A percentile compares a stretch with the other conserved stretches of the same genome.
Evolutionary conservation across 2,329 filamentous ascomycete genomes (phyloP).

Genomic region (Metarhizium robertsii): DNA sequence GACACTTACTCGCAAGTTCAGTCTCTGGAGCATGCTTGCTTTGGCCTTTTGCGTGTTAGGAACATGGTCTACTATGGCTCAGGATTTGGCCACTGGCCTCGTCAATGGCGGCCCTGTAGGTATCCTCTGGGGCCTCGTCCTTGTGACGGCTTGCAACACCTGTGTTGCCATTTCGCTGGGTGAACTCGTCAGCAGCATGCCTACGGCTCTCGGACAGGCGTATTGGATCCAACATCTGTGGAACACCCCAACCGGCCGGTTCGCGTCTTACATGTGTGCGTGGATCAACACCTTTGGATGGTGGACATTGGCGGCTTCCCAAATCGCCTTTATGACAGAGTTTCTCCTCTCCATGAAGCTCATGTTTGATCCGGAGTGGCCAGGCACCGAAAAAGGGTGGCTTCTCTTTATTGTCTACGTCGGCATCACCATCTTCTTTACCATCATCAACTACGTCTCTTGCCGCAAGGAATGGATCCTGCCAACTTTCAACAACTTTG

Average conservation of each 20-base stretch:
- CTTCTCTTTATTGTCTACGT: constrained; percentile 46
- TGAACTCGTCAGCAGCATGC: constrained; percentile 49
- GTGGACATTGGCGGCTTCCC: constrained; percentile 46
- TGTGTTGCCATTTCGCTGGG: constrained; percentile 46
- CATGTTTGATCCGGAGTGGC: constrained; percentile 40
- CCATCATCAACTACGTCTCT: constrained; percentile 38
- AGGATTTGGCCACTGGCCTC: constrained; percentile 36
- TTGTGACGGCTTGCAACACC: constrained; percentile 43
- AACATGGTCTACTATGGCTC: constrained; percentile 49
- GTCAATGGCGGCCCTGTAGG: constrained; percentile 43
- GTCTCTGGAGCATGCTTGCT: constrained; percentile 45
- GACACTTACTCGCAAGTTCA: constrained; percentile 36
- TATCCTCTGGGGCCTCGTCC: constrained; percentile 44
- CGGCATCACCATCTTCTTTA: constrained; percentile 37
- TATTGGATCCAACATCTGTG: constrained; percentile 38
- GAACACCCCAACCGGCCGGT: constrained; percentile 32
- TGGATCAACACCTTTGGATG: constrained; percentile 54
- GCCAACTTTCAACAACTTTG: constrained; percentile 46
- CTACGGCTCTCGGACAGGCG: constrained; percentile 49
- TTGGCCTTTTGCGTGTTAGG: constrained; percentile 48
- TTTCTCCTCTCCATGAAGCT: constrained; percentile 48
- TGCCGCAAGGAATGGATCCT: constrained; percentile 32
- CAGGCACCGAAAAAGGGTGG: constrained; percentile 36
- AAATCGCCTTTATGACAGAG: constrained; percentile 48
- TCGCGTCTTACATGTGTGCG: constrained; percentile 46